phyloP scores from a whole-genome alignment of 306 rosid species.

The Glycyrrhiza uralensis region DNA sequence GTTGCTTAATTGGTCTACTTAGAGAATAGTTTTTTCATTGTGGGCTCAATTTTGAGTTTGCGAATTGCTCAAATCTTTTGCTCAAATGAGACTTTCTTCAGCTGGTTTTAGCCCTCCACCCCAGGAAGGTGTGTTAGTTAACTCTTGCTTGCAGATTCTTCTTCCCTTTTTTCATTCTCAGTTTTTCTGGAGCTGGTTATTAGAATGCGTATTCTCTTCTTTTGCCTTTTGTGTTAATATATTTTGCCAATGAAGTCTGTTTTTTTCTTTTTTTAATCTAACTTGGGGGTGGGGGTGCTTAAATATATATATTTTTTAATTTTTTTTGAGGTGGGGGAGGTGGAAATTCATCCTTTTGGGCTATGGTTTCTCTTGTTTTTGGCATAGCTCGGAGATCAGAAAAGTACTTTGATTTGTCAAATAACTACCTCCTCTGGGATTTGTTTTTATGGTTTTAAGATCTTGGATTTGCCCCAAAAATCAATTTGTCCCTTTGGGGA shows the following conservation, averaged over 20 bases:
- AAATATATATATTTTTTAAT: too few relatives aligned
- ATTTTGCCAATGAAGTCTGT: conserved; percentile 4
- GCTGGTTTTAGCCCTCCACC: conserved; percentile 89
- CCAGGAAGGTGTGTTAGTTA: conserved; percentile 63
- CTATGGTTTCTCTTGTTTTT: conserved; percentile 2
- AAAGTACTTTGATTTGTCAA: conserved; percentile 26
- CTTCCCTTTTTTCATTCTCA: not conserved
- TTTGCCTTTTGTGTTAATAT: not conserved
- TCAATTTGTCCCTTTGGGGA: conserved; percentile 11
- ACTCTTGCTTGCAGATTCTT: conserved; percentile 14
- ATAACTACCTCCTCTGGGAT: conserved; percentile 1
- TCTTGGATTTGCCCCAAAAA: conserved; percentile 28
- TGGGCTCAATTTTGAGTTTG: conserved; percentile 35
- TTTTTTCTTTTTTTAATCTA: not conserved
- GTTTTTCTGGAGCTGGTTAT: conserved; percentile 4
- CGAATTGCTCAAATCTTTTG: conserved; percentile 4
- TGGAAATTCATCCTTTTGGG: conserved; percentile 7
- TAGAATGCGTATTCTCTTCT: not conserved
- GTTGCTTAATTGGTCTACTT: conserved; percentile 42
- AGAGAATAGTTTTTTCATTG: conserved; percentile 27
- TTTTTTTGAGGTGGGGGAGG: not conserved
- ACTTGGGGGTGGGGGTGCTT: conserved; percentile 6
- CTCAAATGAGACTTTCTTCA: conserved; percentile 79
- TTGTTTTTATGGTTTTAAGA: conserved; percentile 25
- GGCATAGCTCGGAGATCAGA: conserved; percentile 11